Evolutionary conservation across 2,329 filamentous ascomycete species (phyloP), one percentile per base, ranked within the genome.

Genomic region (Akanthomyces dipterigenus): DNA sequence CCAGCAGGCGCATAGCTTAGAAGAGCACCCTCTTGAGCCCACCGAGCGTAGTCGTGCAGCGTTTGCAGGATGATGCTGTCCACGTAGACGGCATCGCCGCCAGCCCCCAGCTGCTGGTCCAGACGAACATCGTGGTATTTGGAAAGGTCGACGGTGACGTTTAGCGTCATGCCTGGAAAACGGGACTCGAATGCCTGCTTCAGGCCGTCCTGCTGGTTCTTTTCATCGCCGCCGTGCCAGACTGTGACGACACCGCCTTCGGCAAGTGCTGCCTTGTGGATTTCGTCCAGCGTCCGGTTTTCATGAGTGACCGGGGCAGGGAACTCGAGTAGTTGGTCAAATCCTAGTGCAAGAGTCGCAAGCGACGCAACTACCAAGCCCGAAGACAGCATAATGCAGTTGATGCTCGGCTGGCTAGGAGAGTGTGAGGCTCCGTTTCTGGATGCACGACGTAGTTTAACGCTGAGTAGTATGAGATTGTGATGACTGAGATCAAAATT

Each of bases 121-220:
- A 83, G 65, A 8, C 70, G 71, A 20, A 65, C 71, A 60, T 82
- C 78, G 64, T 81, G 81, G 64, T 84, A 84, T 65, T 84, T 84
- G 62, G 80, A 82, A 0, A 84, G 67, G 62, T 83, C 81, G 48
- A 83, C 79, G 0, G 81, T 83, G 40, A 82, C 55, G 64, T 84
- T 82, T 18, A 84, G 74, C 4, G 74, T 78, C 62, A 83, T 77
- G 9, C 76, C 75, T 0, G 80, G 80, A 64, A 82, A 84, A 0
- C 72, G 70, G 1, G 67, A 63, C 64, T 80, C 78, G 63, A 82
- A 83, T 1, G 72, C 72, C 3, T 68, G 45, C 65, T 78, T 80
- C 16, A 81, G 62, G 1, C 12, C 31, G 58, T 76, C 66, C 38
- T 76, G 75, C 55, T 78, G 76, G 46, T 65, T 67, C 31, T 64